Evolutionary conservation across 495 filamentous ascomycete species (phyloP).

Genomic region (Penicillium robsamsonii): DNA sequence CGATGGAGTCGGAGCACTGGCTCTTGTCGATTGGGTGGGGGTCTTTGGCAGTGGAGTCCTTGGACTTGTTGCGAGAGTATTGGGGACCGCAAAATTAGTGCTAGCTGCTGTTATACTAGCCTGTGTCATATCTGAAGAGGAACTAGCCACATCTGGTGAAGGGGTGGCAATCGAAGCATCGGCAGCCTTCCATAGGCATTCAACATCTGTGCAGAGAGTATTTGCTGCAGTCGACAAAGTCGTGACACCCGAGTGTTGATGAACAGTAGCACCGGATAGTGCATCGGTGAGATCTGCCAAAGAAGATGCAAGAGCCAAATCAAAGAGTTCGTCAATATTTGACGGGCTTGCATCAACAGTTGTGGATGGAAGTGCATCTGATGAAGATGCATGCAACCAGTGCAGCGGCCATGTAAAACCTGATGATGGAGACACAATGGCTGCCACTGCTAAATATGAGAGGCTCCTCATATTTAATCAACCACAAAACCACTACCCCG

Average conservation of each 20-base stretch:
- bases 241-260: neutral
- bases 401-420: conserved; percentile 15
- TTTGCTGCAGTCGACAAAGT: neutral
- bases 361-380: neutral
- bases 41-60: neutral
- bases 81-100: neutral
- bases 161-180: neutral
- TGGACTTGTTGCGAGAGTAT: neutral
- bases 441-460: conserved; percentile 15
- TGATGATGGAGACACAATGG: conserved; percentile 13
- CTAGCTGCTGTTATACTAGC: neutral
- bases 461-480: conserved; percentile 20
- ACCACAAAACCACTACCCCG: neutral
- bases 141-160: neutral
- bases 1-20: neutral
- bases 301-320: conserved; percentile 4
- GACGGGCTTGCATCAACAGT: neutral
- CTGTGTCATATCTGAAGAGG: neutral
- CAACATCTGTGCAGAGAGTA: neutral
- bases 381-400: neutral
- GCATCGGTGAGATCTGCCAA: conserved; percentile 1
- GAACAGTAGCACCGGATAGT: neutral
- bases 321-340: neutral
- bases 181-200: neutral
- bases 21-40: neutral